These are phyloP conservation scores for Cucurbitaria berberidis DNA, from an alignment of 2,329 filamentous ascomycete species.

Conservation along the genomic window DNA sequence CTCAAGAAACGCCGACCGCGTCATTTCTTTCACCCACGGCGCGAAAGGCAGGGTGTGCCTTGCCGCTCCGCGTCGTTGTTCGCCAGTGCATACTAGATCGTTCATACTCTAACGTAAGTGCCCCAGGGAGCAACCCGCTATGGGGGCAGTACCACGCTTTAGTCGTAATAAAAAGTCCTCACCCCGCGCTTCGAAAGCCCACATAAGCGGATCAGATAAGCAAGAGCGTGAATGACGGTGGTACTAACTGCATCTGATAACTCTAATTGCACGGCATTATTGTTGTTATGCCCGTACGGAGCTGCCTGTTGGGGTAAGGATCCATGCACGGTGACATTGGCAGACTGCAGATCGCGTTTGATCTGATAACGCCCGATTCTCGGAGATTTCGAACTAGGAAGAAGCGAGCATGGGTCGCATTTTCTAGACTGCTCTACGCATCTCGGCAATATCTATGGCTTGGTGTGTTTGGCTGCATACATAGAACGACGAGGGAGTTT, in stretches of 20 bases:
- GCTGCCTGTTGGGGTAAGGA: slow-evolving; percentile 23
- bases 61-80: neutral
- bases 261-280: slow-evolving; percentile 17
- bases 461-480: slow-evolving; percentile 11
- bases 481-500: slow-evolving; percentile 8
- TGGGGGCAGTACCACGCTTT: slow-evolving; percentile 25
- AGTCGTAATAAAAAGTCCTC: slow-evolving; percentile 25
- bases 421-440: slow-evolving; percentile 9
- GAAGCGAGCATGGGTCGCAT: neutral
- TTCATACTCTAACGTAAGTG: slow-evolving; percentile 26
- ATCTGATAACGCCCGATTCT: slow-evolving; percentile 44
- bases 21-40: slow-evolving; percentile 21
- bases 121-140: slow-evolving; percentile 1
- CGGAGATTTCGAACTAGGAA: slow-evolving; percentile 15
- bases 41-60: slow-evolving; percentile 9
- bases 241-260: slow-evolving; percentile 44
- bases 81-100: slow-evolving; percentile 1
- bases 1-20: slow-evolving; percentile 22
- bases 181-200: slow-evolving; percentile 13
- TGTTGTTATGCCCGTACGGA: slow-evolving; percentile 19
- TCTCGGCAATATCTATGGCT: slow-evolving; percentile 3
- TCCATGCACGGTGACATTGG: slow-evolving; percentile 32
- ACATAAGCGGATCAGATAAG: slow-evolving; percentile 42
- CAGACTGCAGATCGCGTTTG: slow-evolving; percentile 22
- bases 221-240: slow-evolving; percentile 18